Evolutionary conservation across 441 rosid species (phyloP).

Genomic region (Erodium moschatum): DNA sequence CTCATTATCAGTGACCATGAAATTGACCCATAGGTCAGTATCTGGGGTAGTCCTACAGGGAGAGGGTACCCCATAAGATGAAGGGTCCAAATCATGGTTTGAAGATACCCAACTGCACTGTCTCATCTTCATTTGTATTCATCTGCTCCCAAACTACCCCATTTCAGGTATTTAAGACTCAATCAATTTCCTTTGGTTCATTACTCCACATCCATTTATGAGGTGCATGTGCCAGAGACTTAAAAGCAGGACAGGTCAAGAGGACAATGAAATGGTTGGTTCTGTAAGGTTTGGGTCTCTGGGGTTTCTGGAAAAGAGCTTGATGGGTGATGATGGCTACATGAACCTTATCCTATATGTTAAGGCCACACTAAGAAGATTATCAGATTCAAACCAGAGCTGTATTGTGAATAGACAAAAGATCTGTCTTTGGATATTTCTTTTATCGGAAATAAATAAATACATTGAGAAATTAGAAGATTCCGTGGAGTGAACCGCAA

Average conservation of each 20-base stretch:
- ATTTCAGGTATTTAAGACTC: constrained; percentile 24
- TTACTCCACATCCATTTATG: constrained; percentile 32
- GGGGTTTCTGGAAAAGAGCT: neutral
- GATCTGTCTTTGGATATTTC: no score
- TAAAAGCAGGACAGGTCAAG: constrained; percentile 24
- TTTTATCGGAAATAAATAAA: no score
- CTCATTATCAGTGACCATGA: neutral
- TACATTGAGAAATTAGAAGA: no score
- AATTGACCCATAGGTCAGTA: neutral
- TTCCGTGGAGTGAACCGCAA: no score
- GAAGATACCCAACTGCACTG: neutral
- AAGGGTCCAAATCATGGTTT: neutral
- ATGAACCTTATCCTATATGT: neutral
- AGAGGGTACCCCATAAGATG: neutral
- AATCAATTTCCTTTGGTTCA: constrained; percentile 20
- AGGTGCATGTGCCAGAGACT: constrained; percentile 33
- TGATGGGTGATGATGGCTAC: neutral
- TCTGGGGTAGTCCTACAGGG: neutral
- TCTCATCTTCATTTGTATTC: neutral
- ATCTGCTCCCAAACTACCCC: constrained; percentile 20
- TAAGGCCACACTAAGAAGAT: neutral
- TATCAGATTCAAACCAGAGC: neutral
- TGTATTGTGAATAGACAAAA: no score
- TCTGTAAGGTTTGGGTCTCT: neutral
- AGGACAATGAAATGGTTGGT: constrained; percentile 15